Base-by-base conservation (phyloP, 2,329 filamentous ascomycete species). In the Neophaeococcomyces aloes region DNA sequence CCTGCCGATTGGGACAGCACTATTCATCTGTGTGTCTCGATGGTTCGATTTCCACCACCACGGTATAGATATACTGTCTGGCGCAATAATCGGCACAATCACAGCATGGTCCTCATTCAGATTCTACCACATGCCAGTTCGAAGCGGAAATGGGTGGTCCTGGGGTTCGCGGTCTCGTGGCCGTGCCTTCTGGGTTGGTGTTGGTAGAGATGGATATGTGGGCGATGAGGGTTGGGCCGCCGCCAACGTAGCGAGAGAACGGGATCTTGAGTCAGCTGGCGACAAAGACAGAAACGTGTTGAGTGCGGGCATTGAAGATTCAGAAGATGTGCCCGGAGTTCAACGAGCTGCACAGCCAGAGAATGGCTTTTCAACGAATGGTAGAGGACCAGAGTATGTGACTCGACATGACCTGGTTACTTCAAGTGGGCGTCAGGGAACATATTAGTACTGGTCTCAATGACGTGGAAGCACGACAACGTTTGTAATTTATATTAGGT, bases 31-130 rank as follows among this genome's bases (percentile, higher is more conserved):
- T n/a, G 77, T 80, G 21, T 89, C 86, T 1, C 82, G 89, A 8
- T 96, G 82, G 75, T 87, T 81, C 47, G 81, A 95, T 61, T 93
- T 81, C 66, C 79, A 85, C 30, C 89, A 96, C 62, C 84, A 89
- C 60, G 87, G 81, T n/a, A 89, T 94, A 60, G 89, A 96, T 52
- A 84, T 95, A 52, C 65, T 95, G 2, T 86, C 83, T 50, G 89
- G 89, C n/a, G 83, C 81, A 44, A 52, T 83, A 10, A 82, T 95
- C 49, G 89, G 89, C 7, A 72, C 81, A 11, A 64, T 79, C 34
- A 76, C 76, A 29, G 76, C 84, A 15, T 79, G 80, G 59, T 78
- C 89, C 53, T 75, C 80, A 2, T 94, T 94, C 67, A 73, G 83
- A 18, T 86, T 81, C 67, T 95, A 94, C 59, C 86, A 95, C 59